These are phyloP conservation scores for Verticillium alfalfae DNA, from an alignment of 2,329 filamentous ascomycete genomes.

Conservation along the genomic window DNA sequence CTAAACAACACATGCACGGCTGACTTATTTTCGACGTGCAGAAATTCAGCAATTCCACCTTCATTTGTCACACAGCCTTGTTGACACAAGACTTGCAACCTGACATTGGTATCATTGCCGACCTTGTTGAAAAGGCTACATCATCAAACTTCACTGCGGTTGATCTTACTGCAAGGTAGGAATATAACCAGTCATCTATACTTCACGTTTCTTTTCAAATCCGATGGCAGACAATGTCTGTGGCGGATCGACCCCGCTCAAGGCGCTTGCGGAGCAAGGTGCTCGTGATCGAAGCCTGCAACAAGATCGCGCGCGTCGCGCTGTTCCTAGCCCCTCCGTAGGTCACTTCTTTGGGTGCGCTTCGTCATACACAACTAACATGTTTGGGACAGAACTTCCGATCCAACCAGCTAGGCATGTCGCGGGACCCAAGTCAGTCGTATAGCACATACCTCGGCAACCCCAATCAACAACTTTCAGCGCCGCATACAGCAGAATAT, in stretches of 20 bases:
- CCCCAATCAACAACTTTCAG: not conserved
- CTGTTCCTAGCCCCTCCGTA: slow-evolving; percentile 22
- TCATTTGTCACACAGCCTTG: too few relatives aligned
- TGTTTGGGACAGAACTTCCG: not conserved
- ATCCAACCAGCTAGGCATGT: not conserved
- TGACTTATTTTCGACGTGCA: too few relatives aligned
- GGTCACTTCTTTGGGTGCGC: slow-evolving; percentile 5
- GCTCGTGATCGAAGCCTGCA: slow-evolving; percentile 33
- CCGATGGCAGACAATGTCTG: slow-evolving; percentile 35
- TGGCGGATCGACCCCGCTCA: slow-evolving; percentile 35
- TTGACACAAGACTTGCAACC: too few relatives aligned
- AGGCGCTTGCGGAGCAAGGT: slow-evolving; percentile 35
- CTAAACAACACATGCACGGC: too few relatives aligned
- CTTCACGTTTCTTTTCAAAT: not conserved
- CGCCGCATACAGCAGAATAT: not conserved
- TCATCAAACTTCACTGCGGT: too few relatives aligned
- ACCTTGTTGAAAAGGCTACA: too few relatives aligned
- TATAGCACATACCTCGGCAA: not conserved
- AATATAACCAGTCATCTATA: not conserved
- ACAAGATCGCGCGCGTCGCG: slow-evolving; percentile 30
- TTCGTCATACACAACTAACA: not conserved
- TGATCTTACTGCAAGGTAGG: not conserved
- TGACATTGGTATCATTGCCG: too few relatives aligned
- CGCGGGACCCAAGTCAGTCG: not conserved
- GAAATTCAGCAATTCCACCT: too few relatives aligned